Conservation (phyloP, 164 flowering plant genomes). For the Piper longum region DNA sequence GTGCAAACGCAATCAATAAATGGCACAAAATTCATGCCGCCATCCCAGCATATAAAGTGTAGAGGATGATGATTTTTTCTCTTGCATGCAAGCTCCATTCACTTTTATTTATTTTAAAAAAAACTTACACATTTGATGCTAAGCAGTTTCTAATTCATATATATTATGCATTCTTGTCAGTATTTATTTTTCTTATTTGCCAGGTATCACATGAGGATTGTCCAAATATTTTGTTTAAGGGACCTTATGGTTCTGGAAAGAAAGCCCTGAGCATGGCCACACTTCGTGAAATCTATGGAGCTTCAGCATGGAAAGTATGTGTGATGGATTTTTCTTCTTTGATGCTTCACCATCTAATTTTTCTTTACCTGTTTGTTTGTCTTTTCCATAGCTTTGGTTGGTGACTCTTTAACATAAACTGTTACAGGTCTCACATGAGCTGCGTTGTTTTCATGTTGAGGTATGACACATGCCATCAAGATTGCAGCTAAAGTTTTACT, state of each 20-base stretch:
- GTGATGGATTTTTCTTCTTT: background rate
- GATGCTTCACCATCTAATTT: background rate
- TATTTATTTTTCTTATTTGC: background rate
- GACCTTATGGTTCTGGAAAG: slow-evolving; percentile 63
- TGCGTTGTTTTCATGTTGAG: slow-evolving; percentile 40
- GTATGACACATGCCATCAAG: slow-evolving; percentile 14
- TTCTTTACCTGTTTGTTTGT: background rate
- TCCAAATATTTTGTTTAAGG: slow-evolving; percentile 60
- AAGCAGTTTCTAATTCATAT: background rate
- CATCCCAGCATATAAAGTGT: too few relatives aligned
- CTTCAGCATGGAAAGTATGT: slow-evolving; percentile 45
- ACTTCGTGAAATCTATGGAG: slow-evolving; percentile 48
- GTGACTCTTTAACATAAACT: background rate
- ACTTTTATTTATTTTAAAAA: too few relatives aligned
- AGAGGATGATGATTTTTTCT: too few relatives aligned
- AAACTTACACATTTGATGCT: too few relatives aligned
- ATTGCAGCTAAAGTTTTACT: background rate
- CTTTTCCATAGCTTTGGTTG: background rate
- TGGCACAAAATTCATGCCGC: too few relatives aligned
- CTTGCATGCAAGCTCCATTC: too few relatives aligned
- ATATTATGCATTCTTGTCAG: background rate
- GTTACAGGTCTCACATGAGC: slow-evolving; percentile 44
- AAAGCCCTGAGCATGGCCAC: slow-evolving; percentile 48
- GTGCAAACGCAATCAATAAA: too few relatives aligned
- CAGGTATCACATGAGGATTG: slow-evolving; percentile 30